Base-by-base conservation (phyloP, 371 early-diverging fungal species). In the Saksenaea vasiformis region DNA sequence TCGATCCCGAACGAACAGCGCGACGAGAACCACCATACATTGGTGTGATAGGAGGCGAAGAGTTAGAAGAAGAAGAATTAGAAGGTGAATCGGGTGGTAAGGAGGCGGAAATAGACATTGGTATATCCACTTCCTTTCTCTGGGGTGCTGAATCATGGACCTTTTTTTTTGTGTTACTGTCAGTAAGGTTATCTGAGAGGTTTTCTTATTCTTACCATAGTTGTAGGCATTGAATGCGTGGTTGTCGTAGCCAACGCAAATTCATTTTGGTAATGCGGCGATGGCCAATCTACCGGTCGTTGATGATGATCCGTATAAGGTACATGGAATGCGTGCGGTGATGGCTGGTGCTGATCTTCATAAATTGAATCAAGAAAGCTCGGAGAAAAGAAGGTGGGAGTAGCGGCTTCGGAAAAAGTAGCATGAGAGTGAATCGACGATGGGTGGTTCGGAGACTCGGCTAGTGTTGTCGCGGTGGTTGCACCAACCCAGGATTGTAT, bases 331-430 rank as follows among this genome's bases (percentile, higher is more conserved):
- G 54, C n/a, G 38, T 61, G 61, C 34, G 56, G 28, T 19, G 54
- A 62, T 47, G 62, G 54, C 34, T 19, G 36, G 65, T 71, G 27
- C 65, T 82, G 72, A 69, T 84, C 72, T 56, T 77, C 69, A 43
- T 76, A 74, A 3, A 90, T 64, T 1, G 90, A 86, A 15, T 87
- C 87, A 39, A 87, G 75, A 64, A 90, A 90, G 37, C 83, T 83
- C 19, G 90, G 88, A 15, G 88, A 84, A 54, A 90, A 90, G 72
- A 90, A 88, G 5, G 80, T 83, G 0, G 90, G 90, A 2, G 89
- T 87, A n/a, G 72, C 73, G 3, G 83, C 81, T 15, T 22, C 56
- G 34, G 57, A 34, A 37, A 37, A 37, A 19, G 57, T 13, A 22
- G 57, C 1, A 10, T 35, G 38, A 57, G 28, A 57, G 57, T 15